Conservation (phyloP, 805 yeast species). For the Candida maesae region DNA sequence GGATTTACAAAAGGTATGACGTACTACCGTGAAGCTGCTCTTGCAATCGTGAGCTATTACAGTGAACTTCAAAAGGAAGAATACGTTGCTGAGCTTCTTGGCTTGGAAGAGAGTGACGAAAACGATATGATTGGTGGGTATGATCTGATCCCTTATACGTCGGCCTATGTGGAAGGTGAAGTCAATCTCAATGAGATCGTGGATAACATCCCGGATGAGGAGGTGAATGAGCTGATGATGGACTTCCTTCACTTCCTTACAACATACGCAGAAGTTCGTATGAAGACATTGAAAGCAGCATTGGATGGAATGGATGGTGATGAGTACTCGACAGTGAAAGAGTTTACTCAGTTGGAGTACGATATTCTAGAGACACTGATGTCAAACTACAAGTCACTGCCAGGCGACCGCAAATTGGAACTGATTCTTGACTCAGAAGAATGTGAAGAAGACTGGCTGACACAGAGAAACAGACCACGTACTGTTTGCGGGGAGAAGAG, state of each 20-base stretch:
- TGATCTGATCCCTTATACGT: slow-evolving; percentile 21
- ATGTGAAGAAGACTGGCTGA: slow-evolving; percentile 24
- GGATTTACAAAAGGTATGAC: slow-evolving; percentile 27
- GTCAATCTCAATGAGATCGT: slow-evolving; percentile 16
- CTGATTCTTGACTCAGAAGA: slow-evolving; percentile 21
- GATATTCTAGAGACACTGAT: slow-evolving; percentile 5
- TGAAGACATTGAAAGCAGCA: slow-evolving; percentile 1
- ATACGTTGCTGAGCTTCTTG: slow-evolving; percentile 13
- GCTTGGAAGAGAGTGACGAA: slow-evolving; percentile 17
- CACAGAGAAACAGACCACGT: slow-evolving; percentile 22
- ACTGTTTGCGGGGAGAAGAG: slow-evolving; percentile 11
- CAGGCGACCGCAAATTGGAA: slow-evolving; percentile 14
- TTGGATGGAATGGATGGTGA: neutral
- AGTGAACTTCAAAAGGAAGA: slow-evolving; percentile 12
- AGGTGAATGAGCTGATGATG: slow-evolving; percentile 19
- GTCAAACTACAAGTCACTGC: neutral
- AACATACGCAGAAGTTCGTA: slow-evolving; percentile 15
- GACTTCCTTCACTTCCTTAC: slow-evolving; percentile 19
- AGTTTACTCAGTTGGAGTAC: slow-evolving; percentile 19
- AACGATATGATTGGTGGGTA: slow-evolving; percentile 23
- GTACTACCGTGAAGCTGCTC: slow-evolving; percentile 19
- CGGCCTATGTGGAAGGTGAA: slow-evolving; percentile 12
- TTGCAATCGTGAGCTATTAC: slow-evolving; percentile 15
- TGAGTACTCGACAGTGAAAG: slow-evolving; percentile 13
- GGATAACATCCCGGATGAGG: slow-evolving; percentile 17